Conservation (phyloP, 495 filamentous ascomycete genomes). For the Aspergillus baeticus region DNA sequence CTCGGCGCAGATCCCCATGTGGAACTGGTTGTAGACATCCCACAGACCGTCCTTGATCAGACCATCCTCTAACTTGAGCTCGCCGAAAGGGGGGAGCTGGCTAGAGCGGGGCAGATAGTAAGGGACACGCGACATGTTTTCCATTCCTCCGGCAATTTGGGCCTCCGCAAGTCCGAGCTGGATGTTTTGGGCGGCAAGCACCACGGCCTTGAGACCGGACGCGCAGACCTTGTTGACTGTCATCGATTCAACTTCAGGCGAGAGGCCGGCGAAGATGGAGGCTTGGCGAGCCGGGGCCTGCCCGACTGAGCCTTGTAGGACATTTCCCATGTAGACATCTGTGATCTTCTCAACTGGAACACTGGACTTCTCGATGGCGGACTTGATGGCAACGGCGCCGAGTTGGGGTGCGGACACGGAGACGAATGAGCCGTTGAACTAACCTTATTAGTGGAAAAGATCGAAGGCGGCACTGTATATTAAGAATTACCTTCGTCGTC, state of each 20-base stretch:
- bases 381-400: conserved; percentile 84
- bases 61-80: conserved; percentile 84
- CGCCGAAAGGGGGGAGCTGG: conserved; percentile 77
- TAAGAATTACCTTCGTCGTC: conserved; percentile 66
- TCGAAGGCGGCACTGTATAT: too few relatives aligned
- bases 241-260: conserved; percentile 72
- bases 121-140: conserved; percentile 93
- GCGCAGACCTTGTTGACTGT: conserved; percentile 98
- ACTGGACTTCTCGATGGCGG: conserved; percentile 78
- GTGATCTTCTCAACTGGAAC: conserved; percentile 75
- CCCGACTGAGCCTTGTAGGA: conserved; percentile 79
- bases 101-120: conserved; percentile 82
- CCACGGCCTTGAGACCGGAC: conserved; percentile 89
- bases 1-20: conserved; percentile 99
- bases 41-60: conserved; percentile 93
- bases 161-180: conserved; percentile 84
- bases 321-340: conserved; percentile 96
- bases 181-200: conserved; percentile 88
- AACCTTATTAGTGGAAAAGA: too few relatives aligned
- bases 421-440: conserved; percentile 92
- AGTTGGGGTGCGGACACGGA: conserved; percentile 81
- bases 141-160: conserved; percentile 92
- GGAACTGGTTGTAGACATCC: conserved; percentile 94
- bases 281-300: conserved; percentile 94
- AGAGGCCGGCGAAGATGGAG: conserved; percentile 80